These are phyloP conservation scores for Sextonia rubra DNA, from an alignment of 164 flowering plant species.

Conservation along the genomic window DNA sequence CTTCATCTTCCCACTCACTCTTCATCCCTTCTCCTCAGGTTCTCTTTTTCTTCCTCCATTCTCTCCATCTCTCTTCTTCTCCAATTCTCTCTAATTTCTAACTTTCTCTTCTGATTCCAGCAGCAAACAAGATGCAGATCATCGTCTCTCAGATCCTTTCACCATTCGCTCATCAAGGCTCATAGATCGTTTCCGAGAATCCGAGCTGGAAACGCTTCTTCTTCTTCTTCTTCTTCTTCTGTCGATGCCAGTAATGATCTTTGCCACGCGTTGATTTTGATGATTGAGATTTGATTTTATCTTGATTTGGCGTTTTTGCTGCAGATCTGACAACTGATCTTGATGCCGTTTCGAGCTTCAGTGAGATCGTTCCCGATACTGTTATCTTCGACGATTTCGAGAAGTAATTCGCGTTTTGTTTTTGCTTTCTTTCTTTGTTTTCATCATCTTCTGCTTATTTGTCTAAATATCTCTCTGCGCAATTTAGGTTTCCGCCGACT, in stretches of 20 bases:
- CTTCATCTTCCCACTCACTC: constrained; percentile 7
- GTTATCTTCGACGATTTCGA: constrained; percentile 95
- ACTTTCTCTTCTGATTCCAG: not conserved
- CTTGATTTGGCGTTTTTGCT: not conserved
- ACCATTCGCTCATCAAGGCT: constrained; percentile 27
- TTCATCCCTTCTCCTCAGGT: constrained; percentile 9
- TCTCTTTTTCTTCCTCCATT: not conserved
- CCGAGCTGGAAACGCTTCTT: constrained; percentile 55
- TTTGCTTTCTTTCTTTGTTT: too few relatives aligned
- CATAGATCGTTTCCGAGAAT: constrained; percentile 35
- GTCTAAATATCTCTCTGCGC: not conserved
- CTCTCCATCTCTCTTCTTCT: not conserved
- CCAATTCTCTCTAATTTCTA: not conserved
- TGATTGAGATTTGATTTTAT: not conserved
- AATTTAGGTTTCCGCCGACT: constrained; percentile 85
- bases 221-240: constrained; percentile 72
- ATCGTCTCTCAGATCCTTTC: constrained; percentile 27
- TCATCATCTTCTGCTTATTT: not conserved
- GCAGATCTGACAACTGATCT: constrained; percentile 65
- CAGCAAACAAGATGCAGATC: constrained; percentile 18
- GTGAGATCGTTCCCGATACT: constrained; percentile 96
- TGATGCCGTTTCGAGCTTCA: constrained; percentile 72
- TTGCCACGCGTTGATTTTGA: not conserved
- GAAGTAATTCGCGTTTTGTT: constrained; percentile 30
- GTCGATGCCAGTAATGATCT: constrained; percentile 42